Conservation (phyloP, 352 stramenopile genomes). For the Globisporangium cederbergense region DNA sequence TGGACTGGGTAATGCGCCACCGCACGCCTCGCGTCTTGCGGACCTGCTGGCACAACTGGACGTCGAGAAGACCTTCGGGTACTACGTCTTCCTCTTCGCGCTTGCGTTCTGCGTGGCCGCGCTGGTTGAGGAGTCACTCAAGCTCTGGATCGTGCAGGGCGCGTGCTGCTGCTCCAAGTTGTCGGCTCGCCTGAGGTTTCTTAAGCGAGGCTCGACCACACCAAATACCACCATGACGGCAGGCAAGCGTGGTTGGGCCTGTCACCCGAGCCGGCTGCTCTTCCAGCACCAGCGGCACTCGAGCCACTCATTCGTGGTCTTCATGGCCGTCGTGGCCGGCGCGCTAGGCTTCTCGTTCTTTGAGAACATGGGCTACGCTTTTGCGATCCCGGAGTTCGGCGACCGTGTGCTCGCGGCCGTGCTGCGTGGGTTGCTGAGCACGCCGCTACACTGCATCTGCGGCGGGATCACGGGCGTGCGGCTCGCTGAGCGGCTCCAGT, state of each 20-base stretch:
- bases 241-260: slow-evolving; percentile 35
- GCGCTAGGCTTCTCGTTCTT: slow-evolving; percentile 58
- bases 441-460: slow-evolving; percentile 61
- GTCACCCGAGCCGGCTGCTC: slow-evolving; percentile 44
- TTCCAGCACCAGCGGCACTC: slow-evolving; percentile 38
- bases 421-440: slow-evolving; percentile 38
- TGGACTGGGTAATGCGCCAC: neutral
- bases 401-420: slow-evolving; percentile 36
- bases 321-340: slow-evolving; percentile 45
- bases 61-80: slow-evolving; percentile 54
- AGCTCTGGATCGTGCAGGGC: slow-evolving; percentile 66
- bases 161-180: slow-evolving; percentile 29
- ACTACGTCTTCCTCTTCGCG: slow-evolving; percentile 54
- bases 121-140: slow-evolving; percentile 63
- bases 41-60: slow-evolving; percentile 47
- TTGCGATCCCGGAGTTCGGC: slow-evolving; percentile 26
- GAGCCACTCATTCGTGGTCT: slow-evolving; percentile 58
- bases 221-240: neutral
- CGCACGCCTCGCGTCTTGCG: slow-evolving; percentile 28
- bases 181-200: slow-evolving; percentile 9
- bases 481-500: slow-evolving; percentile 36
- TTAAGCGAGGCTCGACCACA: neutral
- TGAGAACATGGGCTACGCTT: slow-evolving; percentile 58
- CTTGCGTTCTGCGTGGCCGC: slow-evolving; percentile 54
- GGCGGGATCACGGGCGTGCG: slow-evolving; percentile 60